Evolutionary conservation across 805 yeast species (phyloP), one percentile per base, ranked within the genome.

Genomic region (Ogataea methylovora): DNA sequence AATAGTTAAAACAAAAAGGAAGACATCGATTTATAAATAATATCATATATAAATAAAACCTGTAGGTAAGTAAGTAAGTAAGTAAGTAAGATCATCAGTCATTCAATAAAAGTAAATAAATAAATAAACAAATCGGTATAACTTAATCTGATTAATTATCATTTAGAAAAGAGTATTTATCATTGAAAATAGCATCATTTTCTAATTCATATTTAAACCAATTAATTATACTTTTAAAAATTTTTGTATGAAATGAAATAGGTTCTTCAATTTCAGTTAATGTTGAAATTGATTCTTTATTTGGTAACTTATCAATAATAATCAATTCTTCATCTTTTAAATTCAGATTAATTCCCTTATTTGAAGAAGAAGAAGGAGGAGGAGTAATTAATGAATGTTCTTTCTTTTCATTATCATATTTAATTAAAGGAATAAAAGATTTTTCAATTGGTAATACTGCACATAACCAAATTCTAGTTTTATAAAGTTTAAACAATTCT

Each of bases 401-500:
- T 40, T 40, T 27, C 5, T 47, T 50, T 17, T 54, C 58, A 18
- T 48, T 26, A 30, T 56, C 59, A 40, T 57, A 48, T 4, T 51
- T 51, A 21, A 53, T 39, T 9, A 57, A 46, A 6, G 60, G 58
- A 28, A 44, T 40, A 33, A 39, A 49, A n/a, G 54, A 48, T 22
- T 46, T 52, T 26, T 60, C 65, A n/a, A 58, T 45, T 9, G 67
- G 63, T 35, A 62, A 48, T 19, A 81, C 82, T 0, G 92, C 88
- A 65, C 88, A 80, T 57, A 84, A 61, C 92, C 94, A 84, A 43
- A 82, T 82, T 48, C 90, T 65, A 0, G 88, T 81, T 57, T 82
- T 82, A 62, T 79, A 82, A 39, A 79, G 74, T 50, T 79, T 76
- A 64, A 80, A 82, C 21, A 82, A 58, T 48, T 82, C 90, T 39